These are phyloP conservation scores for Reticulomyxa filosa DNA, from an alignment of 78 protist genomes.

Conservation along the genomic window DNA sequence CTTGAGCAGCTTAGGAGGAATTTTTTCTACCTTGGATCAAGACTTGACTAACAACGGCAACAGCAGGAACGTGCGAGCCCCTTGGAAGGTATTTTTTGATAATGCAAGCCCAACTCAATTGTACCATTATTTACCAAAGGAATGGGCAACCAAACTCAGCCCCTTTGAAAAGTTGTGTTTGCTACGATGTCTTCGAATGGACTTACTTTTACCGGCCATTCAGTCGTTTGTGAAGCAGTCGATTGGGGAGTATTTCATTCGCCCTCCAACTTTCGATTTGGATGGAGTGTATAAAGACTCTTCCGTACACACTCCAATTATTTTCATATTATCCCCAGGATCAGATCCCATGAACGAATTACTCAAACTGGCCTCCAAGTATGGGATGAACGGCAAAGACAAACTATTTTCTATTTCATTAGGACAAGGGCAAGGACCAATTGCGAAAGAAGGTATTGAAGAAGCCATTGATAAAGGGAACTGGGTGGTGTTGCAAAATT, in stretches of 20 bases:
- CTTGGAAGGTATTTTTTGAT: background rate
- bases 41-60: background rate
- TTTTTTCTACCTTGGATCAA: background rate
- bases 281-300: slow-evolving; percentile 39
- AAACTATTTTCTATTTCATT: slow-evolving; percentile 38
- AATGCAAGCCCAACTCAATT: background rate
- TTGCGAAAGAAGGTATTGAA: slow-evolving; percentile 18
- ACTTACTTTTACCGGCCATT: slow-evolving; percentile 41
- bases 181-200: slow-evolving; percentile 51
- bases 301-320: slow-evolving; percentile 30
- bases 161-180: slow-evolving; percentile 29
- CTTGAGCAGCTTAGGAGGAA: background rate
- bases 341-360: slow-evolving; percentile 50
- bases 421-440: slow-evolving; percentile 60
- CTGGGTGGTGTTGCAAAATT: slow-evolving; percentile 59
- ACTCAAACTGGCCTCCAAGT: slow-evolving; percentile 28
- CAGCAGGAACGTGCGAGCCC: background rate
- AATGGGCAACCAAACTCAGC: background rate
- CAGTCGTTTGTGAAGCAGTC: slow-evolving; percentile 8
- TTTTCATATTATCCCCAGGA: slow-evolving; percentile 61
- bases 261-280: slow-evolving; percentile 70
- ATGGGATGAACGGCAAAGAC: no score
- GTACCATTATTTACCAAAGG: background rate
- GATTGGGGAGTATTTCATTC: slow-evolving; percentile 25
- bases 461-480: slow-evolving; percentile 16